Percentiles rank a stretch among this genome's conserved stretches.
Conservation (phyloP, 2,329 filamentous ascomycete genomes). For the Botryosphaeria dothidea region DNA sequence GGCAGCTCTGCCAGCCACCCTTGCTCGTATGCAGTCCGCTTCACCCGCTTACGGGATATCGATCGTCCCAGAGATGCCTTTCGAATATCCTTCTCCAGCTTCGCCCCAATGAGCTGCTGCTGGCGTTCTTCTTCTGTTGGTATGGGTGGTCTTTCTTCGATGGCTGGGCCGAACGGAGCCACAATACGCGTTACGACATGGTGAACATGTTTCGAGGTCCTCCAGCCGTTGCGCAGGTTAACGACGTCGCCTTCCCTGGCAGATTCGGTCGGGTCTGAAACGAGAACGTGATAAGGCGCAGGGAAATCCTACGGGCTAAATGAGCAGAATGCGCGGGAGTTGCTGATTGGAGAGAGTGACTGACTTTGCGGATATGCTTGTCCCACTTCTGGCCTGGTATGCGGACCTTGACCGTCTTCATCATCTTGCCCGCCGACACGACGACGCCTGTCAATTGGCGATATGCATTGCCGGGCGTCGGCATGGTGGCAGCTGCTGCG, state of each 20-base stretch:
- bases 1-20: background rate
- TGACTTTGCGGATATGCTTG: conserved; percentile 69
- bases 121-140: conserved; percentile 65
- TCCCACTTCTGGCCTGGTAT: conserved; percentile 74
- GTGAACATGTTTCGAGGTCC: conserved; percentile 65
- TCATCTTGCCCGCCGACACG: conserved; percentile 74
- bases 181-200: conserved; percentile 77
- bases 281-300: conserved; percentile 64
- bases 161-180: conserved; percentile 66
- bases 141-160: conserved; percentile 65
- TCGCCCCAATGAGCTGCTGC: conserved; percentile 55
- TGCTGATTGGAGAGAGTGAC: conserved; percentile 18
- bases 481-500: conserved; percentile 1
- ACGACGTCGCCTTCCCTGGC: conserved; percentile 75
- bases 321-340: background rate
- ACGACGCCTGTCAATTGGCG: conserved; percentile 61
- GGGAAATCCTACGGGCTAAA: conserved; percentile 61
- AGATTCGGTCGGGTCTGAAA: conserved; percentile 76
- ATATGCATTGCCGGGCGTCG: conserved; percentile 18
- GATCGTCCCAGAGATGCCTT: conserved; percentile 40
- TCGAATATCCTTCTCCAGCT: conserved; percentile 59
- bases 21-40: background rate
- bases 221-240: conserved; percentile 66
- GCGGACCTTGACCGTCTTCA: conserved; percentile 76
- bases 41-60: background rate